Percentiles rank a stretch among this genome's conserved stretches.
phyloP scores from a whole-genome alignment of 2,329 filamentous ascomycete species.

The Fusarium sp. region DNA sequence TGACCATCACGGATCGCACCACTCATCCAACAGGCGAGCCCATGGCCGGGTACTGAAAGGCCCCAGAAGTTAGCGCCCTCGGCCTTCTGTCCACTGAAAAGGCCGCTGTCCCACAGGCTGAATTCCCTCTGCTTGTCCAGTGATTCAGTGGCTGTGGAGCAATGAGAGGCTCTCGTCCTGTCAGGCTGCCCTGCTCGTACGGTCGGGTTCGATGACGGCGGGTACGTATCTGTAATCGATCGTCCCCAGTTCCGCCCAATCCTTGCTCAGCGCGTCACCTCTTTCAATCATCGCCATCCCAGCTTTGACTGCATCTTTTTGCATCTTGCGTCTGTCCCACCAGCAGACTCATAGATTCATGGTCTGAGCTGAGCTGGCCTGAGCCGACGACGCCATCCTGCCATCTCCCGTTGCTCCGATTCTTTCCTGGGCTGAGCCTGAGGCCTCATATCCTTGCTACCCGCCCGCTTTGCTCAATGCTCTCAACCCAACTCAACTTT shows the following conservation, averaged over 20 bases:
- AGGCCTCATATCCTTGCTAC: neutral
- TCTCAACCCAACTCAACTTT: neutral
- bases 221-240: slow-evolving; percentile 37
- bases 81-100: slow-evolving; percentile 2
- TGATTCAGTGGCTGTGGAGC: neutral
- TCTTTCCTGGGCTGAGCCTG: slow-evolving; percentile 9
- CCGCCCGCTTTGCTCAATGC: neutral
- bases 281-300: slow-evolving; percentile 32
- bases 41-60: neutral
- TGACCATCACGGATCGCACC: slow-evolving; percentile 7
- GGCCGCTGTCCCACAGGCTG: neutral
- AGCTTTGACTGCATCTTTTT: slow-evolving; percentile 26
- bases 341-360: slow-evolving; percentile 8
- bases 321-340: slow-evolving; percentile 19
- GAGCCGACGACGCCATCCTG: slow-evolving; percentile 13
- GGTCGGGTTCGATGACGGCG: slow-evolving; percentile 15
- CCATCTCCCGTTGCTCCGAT: slow-evolving; percentile 6
- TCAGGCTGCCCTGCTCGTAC: slow-evolving; percentile 16
- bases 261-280: slow-evolving; percentile 39
- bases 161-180: neutral
- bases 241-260: slow-evolving; percentile 34
- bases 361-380: slow-evolving; percentile 11
- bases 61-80: slow-evolving; percentile 3
- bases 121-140: neutral
- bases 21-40: slow-evolving; percentile 4